Conservation (phyloP, 345 rosid species). For the Eucalyptus albens region DNA sequence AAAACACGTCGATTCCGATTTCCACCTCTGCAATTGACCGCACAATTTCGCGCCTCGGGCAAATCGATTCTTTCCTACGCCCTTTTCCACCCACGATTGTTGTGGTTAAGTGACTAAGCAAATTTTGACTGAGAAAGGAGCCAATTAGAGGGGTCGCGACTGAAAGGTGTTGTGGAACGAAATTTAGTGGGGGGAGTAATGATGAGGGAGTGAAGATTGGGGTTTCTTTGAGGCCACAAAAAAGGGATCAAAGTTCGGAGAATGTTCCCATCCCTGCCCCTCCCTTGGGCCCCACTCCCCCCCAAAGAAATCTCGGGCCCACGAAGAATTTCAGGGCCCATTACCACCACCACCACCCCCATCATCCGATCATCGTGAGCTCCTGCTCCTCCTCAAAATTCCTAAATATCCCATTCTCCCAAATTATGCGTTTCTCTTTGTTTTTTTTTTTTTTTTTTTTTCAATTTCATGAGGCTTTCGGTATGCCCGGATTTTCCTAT, state of each 20-base stretch:
- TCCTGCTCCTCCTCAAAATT: neutral
- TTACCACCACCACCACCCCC: neutral
- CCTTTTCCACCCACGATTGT: neutral
- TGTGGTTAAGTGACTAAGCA: neutral
- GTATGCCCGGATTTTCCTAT: neutral
- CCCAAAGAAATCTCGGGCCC: neutral
- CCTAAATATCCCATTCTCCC: neutral
- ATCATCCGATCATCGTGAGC: neutral
- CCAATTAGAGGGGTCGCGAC: neutral
- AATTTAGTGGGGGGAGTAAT: neutral
- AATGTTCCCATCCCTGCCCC: neutral
- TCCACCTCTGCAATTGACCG: fast-evolving
- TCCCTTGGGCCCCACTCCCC: neutral
- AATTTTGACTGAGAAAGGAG: neutral
- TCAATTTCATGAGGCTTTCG: neutral
- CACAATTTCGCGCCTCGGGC: neutral
- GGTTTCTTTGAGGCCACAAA: neutral
- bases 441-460: neutral
- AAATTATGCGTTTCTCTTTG: neutral
- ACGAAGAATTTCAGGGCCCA: neutral
- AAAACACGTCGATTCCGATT: neutral
- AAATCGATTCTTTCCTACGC: neutral
- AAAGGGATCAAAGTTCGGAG: neutral
- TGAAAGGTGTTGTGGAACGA: neutral
- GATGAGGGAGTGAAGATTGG: neutral